Conservation (phyloP, 495 filamentous ascomycete species). For the Bathelium albidoporum region DNA sequence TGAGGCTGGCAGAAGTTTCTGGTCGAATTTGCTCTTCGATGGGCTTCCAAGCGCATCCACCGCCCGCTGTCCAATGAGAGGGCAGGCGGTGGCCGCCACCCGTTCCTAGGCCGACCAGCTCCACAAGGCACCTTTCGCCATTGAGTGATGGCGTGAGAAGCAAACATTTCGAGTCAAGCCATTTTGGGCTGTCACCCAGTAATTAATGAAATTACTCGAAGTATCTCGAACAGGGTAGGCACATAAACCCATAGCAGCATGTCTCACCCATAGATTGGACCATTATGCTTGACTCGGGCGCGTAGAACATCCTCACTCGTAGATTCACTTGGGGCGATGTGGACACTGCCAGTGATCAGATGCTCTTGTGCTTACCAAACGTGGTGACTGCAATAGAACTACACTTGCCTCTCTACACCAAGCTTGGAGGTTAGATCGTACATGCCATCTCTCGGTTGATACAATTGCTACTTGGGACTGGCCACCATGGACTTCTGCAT, state of each 20-base stretch:
- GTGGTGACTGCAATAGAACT: too few relatives aligned
- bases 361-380: too few relatives aligned
- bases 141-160: not conserved
- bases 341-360: too few relatives aligned
- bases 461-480: too few relatives aligned
- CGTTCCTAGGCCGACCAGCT: slow-evolving; percentile 3
- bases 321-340: too few relatives aligned
- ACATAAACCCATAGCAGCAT: not conserved
- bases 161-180: not conserved
- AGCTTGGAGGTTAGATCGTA: too few relatives aligned
- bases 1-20: slow-evolving; percentile 3
- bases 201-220: not conserved
- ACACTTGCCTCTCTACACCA: too few relatives aligned
- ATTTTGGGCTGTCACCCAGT: too few relatives aligned
- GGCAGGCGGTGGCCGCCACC: not conserved
- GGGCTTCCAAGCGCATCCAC: slow-evolving; percentile 4
- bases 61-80: not conserved
- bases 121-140: not conserved
- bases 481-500: too few relatives aligned
- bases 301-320: not conserved
- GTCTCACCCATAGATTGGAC: not conserved
- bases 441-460: too few relatives aligned
- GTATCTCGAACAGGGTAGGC: not conserved
- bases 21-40: not conserved
- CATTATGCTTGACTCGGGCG: too few relatives aligned